A percentile compares a stretch with the other conserved stretches of the same genome.
These are phyloP conservation scores for Alternaria atra DNA, from an alignment of 2,329 filamentous ascomycete species.

Conservation along the genomic window DNA sequence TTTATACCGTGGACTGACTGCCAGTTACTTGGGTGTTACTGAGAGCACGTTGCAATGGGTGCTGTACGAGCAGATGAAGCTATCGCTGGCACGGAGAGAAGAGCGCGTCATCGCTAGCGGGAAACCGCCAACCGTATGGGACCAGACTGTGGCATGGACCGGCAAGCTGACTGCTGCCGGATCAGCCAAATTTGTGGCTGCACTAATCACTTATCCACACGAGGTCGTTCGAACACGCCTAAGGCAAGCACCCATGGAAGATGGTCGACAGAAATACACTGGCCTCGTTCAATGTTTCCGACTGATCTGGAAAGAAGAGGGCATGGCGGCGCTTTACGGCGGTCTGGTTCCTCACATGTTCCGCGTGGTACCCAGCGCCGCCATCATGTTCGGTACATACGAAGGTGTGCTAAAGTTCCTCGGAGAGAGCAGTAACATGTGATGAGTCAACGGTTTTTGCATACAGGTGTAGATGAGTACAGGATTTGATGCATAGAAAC, in stretches of 20 bases:
- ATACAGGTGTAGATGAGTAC: constrained; percentile 13
- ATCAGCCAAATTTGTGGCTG: constrained; percentile 84
- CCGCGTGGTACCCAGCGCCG: constrained; percentile 88
- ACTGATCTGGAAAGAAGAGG: constrained; percentile 87
- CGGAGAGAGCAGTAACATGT: constrained; percentile 55
- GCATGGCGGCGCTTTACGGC: constrained; percentile 84
- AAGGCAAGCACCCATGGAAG: constrained; percentile 80
- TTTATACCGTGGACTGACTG: constrained; percentile 89
- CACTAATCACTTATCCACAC: constrained; percentile 88
- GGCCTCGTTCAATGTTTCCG: constrained; percentile 89
- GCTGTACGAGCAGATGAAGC: constrained; percentile 92
- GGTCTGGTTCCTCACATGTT: constrained; percentile 91
- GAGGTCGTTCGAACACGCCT: constrained; percentile 88
- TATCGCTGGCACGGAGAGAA: constrained; percentile 71
- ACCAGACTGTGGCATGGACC: constrained; percentile 78
- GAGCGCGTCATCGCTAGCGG: constrained; percentile 64
- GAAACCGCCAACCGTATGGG: constrained; percentile 72
- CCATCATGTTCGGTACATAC: constrained; percentile 95
- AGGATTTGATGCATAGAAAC: constrained; percentile 17
- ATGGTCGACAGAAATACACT: constrained; percentile 82
- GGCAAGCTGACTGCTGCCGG: constrained; percentile 83
- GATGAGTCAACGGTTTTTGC: constrained; percentile 6
- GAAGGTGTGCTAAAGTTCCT: constrained; percentile 60
- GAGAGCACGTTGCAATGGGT: constrained; percentile 95
- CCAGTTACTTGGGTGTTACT: constrained; percentile 88